These are phyloP conservation scores for Sugiyamaella smithiae DNA, from an alignment of 805 yeast species.

Conservation along the genomic window DNA sequence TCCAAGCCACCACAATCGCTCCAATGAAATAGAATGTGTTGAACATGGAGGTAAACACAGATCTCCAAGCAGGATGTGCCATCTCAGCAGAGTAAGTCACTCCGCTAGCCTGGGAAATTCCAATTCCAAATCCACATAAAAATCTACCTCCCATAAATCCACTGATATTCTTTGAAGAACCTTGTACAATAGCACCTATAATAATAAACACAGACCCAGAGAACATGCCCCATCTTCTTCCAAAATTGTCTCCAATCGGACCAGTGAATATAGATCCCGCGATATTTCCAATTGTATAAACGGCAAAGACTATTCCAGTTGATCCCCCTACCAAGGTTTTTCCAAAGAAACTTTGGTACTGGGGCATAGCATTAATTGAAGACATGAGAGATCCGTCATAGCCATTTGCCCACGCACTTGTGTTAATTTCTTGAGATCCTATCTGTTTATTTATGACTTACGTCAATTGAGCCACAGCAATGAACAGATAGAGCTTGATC, in stretches of 20 bases:
- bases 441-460: background rate
- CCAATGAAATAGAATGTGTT: conserved; percentile 53
- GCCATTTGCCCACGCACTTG: conserved; percentile 9
- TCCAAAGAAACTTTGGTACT: conserved; percentile 12
- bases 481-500: conserved; percentile 11
- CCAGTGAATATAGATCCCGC: conserved; percentile 14
- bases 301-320: conserved; percentile 16
- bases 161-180: conserved; percentile 9
- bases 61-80: conserved; percentile 11
- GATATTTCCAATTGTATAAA: conserved; percentile 19
- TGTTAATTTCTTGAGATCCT: background rate
- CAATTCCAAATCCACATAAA: conserved; percentile 8
- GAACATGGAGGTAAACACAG: conserved; percentile 16
- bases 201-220: conserved; percentile 13
- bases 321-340: conserved; percentile 12
- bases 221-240: conserved; percentile 16
- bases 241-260: conserved; percentile 5
- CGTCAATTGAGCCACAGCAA: conserved; percentile 9
- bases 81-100: conserved; percentile 10
- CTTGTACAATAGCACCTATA: conserved; percentile 13
- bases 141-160: conserved; percentile 9
- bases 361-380: conserved; percentile 8
- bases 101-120: background rate
- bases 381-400: conserved; percentile 16
- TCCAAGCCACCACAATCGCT: conserved; percentile 52